Base-by-base conservation (phyloP, 139 green algal species). In the Diplosphaera chodatii region DNA sequence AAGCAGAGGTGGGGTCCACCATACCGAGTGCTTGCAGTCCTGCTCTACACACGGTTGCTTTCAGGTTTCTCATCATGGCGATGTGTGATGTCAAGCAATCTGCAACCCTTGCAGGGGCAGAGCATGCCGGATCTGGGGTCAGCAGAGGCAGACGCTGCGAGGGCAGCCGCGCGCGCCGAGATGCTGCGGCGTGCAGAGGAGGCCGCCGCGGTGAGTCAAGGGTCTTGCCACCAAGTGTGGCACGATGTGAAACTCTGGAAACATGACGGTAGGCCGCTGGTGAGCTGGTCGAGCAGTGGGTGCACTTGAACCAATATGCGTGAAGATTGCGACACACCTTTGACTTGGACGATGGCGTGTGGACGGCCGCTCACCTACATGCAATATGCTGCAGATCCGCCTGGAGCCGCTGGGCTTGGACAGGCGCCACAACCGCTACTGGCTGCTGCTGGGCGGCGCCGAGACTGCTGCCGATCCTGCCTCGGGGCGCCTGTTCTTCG, bases 371-470 rank as follows among this genome's bases (percentile, higher is more conserved):
- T n/a, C 48, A 59, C 16, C 13, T 25, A n/a, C 48, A n/a, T 59
- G 48, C 48, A n/a, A 18, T 23, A 3, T 23, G 16, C 48, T 25
- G 48, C 48, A 59, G 48, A 59, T 59, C 48, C 48, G 48, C 3
- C 16, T 59, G 23, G 85, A 89, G 80, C 84, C 88, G 0, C 72
- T 97, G 27, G 92, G 92, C 23, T 59, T 85, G 67, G 92, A 97
- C 82, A 71, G 92, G 25, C 78, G 91, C 28, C 78, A 85, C 78
- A 95, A 94, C 80, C 74, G 81, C 33, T 94, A 93, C 85, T 93
- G 83, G 82, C 82, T 79, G 15, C 71, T 93, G 28, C 48, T 40
- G 55, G 25, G 37, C 65, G 69, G 63, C 66, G 25, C 15, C 23
- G 63, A 63, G 70, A 33, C 16, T 21, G n/a, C 22, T 33, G 4